phyloP scores from a whole-genome alignment of 108 stramenopile species.

The Skeletonema potamos region DNA sequence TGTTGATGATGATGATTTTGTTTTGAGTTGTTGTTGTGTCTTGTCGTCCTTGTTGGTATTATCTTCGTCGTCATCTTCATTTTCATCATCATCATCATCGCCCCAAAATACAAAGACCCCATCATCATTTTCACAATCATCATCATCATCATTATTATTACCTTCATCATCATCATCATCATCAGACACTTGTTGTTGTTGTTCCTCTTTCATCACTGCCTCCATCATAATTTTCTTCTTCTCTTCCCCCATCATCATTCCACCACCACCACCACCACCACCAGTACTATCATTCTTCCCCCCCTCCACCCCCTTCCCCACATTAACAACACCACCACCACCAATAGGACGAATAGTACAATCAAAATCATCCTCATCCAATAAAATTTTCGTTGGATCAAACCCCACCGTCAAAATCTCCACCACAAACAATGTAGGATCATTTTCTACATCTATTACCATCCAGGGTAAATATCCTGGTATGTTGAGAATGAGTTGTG shows the following conservation, averaged over 20 bases:
- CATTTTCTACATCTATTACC: slow-evolving; percentile 1
- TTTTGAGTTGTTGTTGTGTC: not conserved
- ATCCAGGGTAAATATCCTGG: slow-evolving; percentile 1
- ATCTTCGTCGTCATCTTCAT: not conserved
- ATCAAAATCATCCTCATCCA: no score
- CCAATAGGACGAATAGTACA: no score
- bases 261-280: not conserved
- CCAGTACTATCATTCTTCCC: no score
- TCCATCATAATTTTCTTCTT: not conserved
- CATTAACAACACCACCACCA: no score
- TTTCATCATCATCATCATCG: not conserved
- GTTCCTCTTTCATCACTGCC: not conserved
- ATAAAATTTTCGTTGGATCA: no score
- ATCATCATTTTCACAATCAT: slow-evolving; percentile 3
- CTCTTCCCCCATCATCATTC: not conserved
- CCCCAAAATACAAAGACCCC: slow-evolving; percentile 8
- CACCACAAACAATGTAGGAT: slow-evolving; percentile 2
- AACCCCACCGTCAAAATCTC: not conserved
- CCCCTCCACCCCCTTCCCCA: no score
- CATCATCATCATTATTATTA: not conserved
- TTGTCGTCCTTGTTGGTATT: not conserved
- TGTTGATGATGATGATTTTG: not conserved
- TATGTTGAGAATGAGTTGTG: not conserved
- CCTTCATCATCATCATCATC: not conserved
- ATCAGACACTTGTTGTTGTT: not conserved